Evolutionary conservation across 148 eudicot genomes (phyloP).

Genomic region (Silene latifolia): DNA sequence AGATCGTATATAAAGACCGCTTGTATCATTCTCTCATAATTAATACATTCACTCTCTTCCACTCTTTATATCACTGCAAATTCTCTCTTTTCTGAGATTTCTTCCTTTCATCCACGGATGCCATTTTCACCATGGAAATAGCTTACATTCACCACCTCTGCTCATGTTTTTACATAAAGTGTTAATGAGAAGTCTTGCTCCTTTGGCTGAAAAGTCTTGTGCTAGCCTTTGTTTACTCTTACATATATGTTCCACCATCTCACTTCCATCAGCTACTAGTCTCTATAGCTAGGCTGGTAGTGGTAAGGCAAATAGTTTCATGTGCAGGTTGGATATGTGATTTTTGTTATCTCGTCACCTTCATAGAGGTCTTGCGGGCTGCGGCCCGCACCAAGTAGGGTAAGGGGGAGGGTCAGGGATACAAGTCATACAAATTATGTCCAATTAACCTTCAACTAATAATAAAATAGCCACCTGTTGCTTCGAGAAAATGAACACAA

Average conservation of each 20-base stretch:
- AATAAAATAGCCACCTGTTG: neutral
- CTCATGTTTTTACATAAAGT: neutral
- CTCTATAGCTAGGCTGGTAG: neutral
- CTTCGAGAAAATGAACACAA: neutral
- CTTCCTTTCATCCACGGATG: neutral
- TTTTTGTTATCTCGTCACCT: neutral
- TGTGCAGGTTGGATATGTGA: neutral
- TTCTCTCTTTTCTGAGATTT: neutral
- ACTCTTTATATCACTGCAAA: neutral
- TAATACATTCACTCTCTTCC: neutral
- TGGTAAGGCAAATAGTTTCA: neutral
- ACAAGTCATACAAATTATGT: too few relatives aligned
- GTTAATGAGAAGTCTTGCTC: neutral
- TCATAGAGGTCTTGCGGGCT: neutral
- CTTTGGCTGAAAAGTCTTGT: neutral
- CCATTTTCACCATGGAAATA: neutral
- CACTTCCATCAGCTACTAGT: neutral
- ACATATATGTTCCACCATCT: neutral
- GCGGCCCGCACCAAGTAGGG: neutral
- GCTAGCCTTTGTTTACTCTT: neutral
- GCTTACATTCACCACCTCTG: neutral
- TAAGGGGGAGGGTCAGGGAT: neutral
- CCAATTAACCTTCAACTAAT: neutral
- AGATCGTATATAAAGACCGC: neutral
- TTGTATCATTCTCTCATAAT: neutral